phyloP scores from a whole-genome alignment of 768 basidiomycete genomes.

The Termitomyces sp. region DNA sequence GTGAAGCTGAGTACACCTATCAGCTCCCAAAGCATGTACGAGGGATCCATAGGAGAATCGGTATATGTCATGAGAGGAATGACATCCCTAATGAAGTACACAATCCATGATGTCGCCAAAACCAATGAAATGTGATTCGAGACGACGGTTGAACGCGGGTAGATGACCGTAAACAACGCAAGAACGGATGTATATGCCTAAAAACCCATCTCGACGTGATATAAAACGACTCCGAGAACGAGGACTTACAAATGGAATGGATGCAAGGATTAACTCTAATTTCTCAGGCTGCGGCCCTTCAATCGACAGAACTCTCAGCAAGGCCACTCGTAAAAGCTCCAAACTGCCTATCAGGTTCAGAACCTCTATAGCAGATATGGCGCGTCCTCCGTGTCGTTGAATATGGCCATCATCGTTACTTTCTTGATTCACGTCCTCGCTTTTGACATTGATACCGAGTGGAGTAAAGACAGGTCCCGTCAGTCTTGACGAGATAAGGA shows the following conservation, averaged over 20 bases:
- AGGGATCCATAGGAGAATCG: constrained; percentile 37
- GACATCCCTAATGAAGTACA: constrained; percentile 53
- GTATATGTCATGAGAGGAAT: constrained; percentile 54
- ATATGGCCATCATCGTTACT: not conserved
- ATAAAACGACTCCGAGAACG: not conserved
- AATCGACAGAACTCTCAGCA: not conserved
- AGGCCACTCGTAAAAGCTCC: constrained; percentile 11
- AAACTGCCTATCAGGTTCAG: constrained; percentile 8
- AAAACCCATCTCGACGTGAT: not conserved
- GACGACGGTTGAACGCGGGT: constrained; percentile 3
- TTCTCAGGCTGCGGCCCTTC: not conserved
- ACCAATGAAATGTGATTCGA: constrained; percentile 5
- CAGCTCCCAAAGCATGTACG: constrained; percentile 49
- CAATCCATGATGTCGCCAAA: constrained; percentile 13
- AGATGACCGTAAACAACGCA: constrained; percentile 5
- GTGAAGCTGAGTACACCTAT: constrained; percentile 38
- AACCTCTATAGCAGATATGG: constrained; percentile 7
- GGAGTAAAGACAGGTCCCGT: constrained; percentile 1
- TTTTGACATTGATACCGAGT: constrained; percentile 1
- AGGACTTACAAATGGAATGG: constrained; percentile 6
- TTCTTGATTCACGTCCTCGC: not conserved
- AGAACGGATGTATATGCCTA: constrained; percentile 11
- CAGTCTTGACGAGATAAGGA: not conserved
- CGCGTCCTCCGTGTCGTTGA: constrained; percentile 10
- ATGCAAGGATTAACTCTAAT: not conserved